A percentile compares a stretch with the other conserved stretches of the same genome.
These are phyloP conservation scores for Lasiodiplodia sp. DNA, from an alignment of 2,329 filamentous ascomycete species.

Conservation along the genomic window DNA sequence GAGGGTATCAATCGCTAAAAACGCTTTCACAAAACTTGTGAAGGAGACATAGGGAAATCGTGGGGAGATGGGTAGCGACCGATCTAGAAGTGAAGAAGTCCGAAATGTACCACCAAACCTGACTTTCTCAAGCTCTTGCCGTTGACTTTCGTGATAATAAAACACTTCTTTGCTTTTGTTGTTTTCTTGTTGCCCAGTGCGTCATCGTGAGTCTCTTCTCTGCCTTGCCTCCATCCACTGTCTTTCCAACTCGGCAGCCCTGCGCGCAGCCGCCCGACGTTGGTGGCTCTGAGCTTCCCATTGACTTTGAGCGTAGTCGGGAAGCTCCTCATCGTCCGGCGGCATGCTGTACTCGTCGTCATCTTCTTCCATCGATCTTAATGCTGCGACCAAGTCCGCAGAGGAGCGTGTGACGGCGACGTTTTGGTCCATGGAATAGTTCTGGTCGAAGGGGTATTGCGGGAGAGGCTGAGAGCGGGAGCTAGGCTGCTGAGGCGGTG, in stretches of 20 bases:
- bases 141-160: not conserved
- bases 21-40: slow-evolving; percentile 16
- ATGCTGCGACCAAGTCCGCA: slow-evolving; percentile 34
- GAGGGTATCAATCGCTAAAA: slow-evolving; percentile 26
- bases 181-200: not conserved
- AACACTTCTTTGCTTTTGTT: slow-evolving; percentile 4
- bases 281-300: slow-evolving; percentile 52
- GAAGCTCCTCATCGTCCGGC: slow-evolving; percentile 51
- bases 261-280: slow-evolving; percentile 50
- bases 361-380: slow-evolving; percentile 41
- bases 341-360: slow-evolving; percentile 33
- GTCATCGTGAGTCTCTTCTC: slow-evolving; percentile 30
- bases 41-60: slow-evolving; percentile 14
- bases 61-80: slow-evolving; percentile 5
- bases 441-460: slow-evolving; percentile 6
- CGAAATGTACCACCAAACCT: slow-evolving; percentile 13
- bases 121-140: slow-evolving; percentile 11
- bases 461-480: slow-evolving; percentile 12
- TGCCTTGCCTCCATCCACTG: slow-evolving; percentile 48
- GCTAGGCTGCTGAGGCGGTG: slow-evolving; percentile 18
- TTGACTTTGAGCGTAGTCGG: slow-evolving; percentile 57
- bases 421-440: not conserved
- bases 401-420: slow-evolving; percentile 34
- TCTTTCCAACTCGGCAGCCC: slow-evolving; percentile 54
- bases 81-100: slow-evolving; percentile 3